Conservation (phyloP, 2,329 filamentous ascomycete species). For the Karstenula rhodostoma region DNA sequence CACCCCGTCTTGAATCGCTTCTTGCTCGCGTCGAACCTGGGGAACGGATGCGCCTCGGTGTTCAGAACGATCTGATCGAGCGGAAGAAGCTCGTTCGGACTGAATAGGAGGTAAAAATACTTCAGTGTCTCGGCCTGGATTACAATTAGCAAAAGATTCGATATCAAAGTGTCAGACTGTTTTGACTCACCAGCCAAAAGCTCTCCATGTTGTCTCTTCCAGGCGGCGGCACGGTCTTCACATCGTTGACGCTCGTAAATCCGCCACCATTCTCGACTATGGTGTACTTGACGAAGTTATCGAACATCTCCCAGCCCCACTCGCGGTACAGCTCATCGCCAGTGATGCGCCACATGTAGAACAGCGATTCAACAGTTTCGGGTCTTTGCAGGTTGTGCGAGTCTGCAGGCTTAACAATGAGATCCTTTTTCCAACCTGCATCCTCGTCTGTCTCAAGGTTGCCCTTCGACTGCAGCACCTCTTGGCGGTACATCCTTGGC, state of each 20-base stretch:
- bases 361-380: constrained; percentile 93
- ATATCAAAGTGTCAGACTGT: neutral
- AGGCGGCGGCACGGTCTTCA: constrained; percentile 73
- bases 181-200: constrained; percentile 84
- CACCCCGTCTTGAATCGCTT: constrained; percentile 80
- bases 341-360: constrained; percentile 99
- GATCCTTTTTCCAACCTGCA: constrained; percentile 78
- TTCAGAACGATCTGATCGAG: constrained; percentile 91
- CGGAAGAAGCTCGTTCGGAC: constrained; percentile 80
- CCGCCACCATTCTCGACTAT: constrained; percentile 79
- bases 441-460: constrained; percentile 49
- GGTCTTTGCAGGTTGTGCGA: constrained; percentile 92
- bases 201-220: constrained; percentile 95
- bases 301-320: constrained; percentile 99
- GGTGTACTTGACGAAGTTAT: constrained; percentile 86
- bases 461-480: constrained; percentile 56
- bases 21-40: constrained; percentile 81
- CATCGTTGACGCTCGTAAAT: constrained; percentile 82
- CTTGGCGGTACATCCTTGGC: constrained; percentile 64
- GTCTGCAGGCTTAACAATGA: constrained; percentile 81
- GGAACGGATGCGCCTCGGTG: constrained; percentile 92
- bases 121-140: constrained; percentile 90
- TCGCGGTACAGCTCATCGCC: constrained; percentile 87
- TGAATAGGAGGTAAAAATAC: constrained; percentile 96
- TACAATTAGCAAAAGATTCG: neutral